Evolutionary conservation across 108 stramenopile genomes (phyloP).

Genomic region (Parmales sp.): DNA sequence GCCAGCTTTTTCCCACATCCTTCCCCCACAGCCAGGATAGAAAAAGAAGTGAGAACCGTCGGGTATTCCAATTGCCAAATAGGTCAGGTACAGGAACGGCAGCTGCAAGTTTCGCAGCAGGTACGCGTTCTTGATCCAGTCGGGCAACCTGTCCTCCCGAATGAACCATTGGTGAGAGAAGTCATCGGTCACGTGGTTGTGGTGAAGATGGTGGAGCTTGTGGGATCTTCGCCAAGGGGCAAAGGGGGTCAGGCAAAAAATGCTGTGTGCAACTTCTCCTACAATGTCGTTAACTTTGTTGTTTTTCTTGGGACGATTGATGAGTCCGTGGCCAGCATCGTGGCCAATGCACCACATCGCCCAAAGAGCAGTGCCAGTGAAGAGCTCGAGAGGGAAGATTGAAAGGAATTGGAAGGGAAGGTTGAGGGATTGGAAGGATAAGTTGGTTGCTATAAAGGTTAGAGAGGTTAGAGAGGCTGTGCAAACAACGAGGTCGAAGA

Average conservation of each 20-base stretch:
- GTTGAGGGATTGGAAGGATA: too few species aligned
- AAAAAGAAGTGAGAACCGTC: constrained; percentile 61
- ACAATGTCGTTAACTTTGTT: constrained; percentile 44
- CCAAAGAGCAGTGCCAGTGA: constrained; percentile 16
- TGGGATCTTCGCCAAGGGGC: constrained; percentile 48
- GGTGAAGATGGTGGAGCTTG: constrained; percentile 45
- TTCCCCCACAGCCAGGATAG: too few species aligned
- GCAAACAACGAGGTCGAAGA: too few species aligned
- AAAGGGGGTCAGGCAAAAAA: constrained; percentile 56
- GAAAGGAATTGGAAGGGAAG: not conserved
- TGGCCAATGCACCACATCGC: constrained; percentile 71
- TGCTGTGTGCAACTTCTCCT: constrained; percentile 52
- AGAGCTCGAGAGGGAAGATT: not conserved
- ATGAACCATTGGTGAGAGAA: constrained; percentile 67
- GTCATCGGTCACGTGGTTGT: constrained; percentile 53
- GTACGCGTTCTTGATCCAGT: constrained; percentile 36
- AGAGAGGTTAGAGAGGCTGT: too few species aligned
- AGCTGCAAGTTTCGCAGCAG: constrained; percentile 43
- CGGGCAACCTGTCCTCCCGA: constrained; percentile 42
- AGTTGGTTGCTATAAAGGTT: too few species aligned
- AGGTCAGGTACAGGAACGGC: constrained; percentile 56
- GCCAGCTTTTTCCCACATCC: constrained; percentile 74
- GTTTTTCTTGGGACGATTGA: constrained; percentile 26
- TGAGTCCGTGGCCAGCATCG: constrained; percentile 55
- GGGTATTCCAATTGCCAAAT: constrained; percentile 47